These are phyloP conservation scores for Streptanthus diversifolius DNA, from an alignment of 345 rosid genomes.

Conservation along the genomic window DNA sequence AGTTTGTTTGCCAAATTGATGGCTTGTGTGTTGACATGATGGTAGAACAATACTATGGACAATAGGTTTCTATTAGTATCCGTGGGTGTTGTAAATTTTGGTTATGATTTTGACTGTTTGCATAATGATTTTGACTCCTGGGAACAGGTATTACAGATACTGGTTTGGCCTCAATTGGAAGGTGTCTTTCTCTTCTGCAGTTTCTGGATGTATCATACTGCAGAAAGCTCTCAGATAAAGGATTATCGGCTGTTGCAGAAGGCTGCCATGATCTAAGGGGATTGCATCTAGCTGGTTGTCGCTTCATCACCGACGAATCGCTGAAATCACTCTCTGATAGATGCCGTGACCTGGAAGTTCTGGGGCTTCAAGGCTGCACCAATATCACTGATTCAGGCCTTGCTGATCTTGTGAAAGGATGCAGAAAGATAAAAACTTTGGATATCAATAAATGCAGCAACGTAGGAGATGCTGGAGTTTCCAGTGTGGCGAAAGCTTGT, in stretches of 20 bases:
- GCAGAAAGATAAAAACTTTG: slow-evolving; percentile 52
- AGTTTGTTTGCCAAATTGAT: background rate
- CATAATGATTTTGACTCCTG: background rate
- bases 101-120: background rate
- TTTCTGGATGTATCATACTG: slow-evolving; percentile 83
- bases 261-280: slow-evolving; percentile 63
- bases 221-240: slow-evolving; percentile 81
- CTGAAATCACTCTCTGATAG: slow-evolving; percentile 53
- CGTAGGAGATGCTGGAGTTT: slow-evolving; percentile 68
- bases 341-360: slow-evolving; percentile 55
- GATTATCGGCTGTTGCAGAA: slow-evolving; percentile 67
- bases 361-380: slow-evolving; percentile 77
- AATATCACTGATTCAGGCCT: slow-evolving; percentile 68
- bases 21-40: background rate
- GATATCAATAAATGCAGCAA: slow-evolving; percentile 82
- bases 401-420: slow-evolving; percentile 60
- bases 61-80: background rate
- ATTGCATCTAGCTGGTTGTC: slow-evolving; percentile 72
- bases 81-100: background rate
- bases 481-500: slow-evolving; percentile 60
- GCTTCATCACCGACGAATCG: slow-evolving; percentile 51
- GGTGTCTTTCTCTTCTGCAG: slow-evolving; percentile 63
- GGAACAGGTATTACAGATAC: slow-evolving; percentile 71
- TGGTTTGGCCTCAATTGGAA: slow-evolving; percentile 67
- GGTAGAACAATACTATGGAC: background rate